phyloP scores from a whole-genome alignment of 2,329 filamentous ascomycete species.

The Dactylonectria estremocensis region DNA sequence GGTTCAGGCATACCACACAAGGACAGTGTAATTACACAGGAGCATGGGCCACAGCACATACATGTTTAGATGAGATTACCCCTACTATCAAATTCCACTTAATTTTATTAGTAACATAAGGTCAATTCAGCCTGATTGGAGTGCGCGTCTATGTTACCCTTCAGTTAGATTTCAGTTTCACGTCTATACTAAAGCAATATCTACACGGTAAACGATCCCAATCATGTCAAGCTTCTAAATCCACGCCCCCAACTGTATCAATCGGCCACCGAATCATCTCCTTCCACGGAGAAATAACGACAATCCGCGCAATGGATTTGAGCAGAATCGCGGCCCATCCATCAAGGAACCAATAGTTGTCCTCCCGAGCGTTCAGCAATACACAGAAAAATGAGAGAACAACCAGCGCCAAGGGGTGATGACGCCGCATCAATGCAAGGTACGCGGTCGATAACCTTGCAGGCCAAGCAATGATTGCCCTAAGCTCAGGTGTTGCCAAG shows the following conservation, averaged over 20 bases:
- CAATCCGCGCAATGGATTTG: background rate
- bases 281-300: constrained; percentile 15
- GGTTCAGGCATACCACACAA: background rate
- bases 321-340: constrained; percentile 19
- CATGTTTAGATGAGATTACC: background rate
- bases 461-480: constrained; percentile 26
- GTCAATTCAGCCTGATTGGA: too few relatives aligned
- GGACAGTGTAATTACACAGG: background rate
- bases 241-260: background rate
- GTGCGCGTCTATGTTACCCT: too few relatives aligned
- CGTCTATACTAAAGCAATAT: background rate
- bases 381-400: constrained; percentile 26
- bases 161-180: too few relatives aligned
- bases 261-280: constrained; percentile 20
- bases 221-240: background rate
- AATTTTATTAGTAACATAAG: background rate
- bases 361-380: constrained; percentile 9
- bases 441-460: constrained; percentile 14
- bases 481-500: constrained; percentile 16
- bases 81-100: background rate
- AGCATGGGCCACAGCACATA: background rate
- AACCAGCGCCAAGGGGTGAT: constrained; percentile 15
- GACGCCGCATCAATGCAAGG: constrained; percentile 4
- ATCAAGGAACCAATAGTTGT: constrained; percentile 22
- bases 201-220: background rate